Base-by-base conservation (phyloP, 805 yeast species). In the Yarrowia deformans region DNA sequence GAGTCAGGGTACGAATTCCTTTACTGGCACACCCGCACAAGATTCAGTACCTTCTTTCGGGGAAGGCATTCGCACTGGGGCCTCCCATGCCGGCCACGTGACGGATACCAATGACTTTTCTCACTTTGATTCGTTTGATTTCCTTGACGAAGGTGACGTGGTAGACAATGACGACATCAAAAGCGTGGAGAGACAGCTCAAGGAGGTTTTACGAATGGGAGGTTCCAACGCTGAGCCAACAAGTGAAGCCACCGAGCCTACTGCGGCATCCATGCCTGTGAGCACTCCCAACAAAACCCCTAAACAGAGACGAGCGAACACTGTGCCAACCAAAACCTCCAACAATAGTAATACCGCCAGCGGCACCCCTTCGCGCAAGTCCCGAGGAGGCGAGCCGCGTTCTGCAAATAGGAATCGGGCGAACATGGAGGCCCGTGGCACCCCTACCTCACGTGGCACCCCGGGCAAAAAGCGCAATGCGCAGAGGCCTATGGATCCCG, bases 91-190 rank as follows among this genome's bases (percentile, higher is more conserved):
- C 18, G 49, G 50, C 8, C 49, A 58, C 16, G 39, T 8, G 6
- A 16, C 64, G 1, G 64, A 58, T 7, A 42, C 90, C 76, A 98
- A 94, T 74, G 98, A 94, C 79, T 95, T 95, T 80, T 94, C 94
- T 76, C 97, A 92, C 77, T 63, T 63, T 39, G 56, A 63, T 18
- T 23, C 68, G 39, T 91, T 94, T 50, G 98, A 94, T 79, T 94
- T 94, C 76, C 98, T 94, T 79, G 98, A 94, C 77, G 97, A 93
- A 23, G 97, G 90, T 54, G 93, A 88, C 43, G 84, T 81, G 39
- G 82, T 29, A 3, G 58, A 34, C 16, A 13, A 29, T 8, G 52
- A 43, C 40, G 66, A 60, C 14, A 45, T 60, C n/a, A 34, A 18
- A 18, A 43, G 19, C 18, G 66, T 60, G 40, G 66, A 60, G 19